A percentile compares a stretch with the other conserved stretches of the same genome.
Conservation (phyloP, 495 filamentous ascomycete species). For the Xylaria curta region DNA sequence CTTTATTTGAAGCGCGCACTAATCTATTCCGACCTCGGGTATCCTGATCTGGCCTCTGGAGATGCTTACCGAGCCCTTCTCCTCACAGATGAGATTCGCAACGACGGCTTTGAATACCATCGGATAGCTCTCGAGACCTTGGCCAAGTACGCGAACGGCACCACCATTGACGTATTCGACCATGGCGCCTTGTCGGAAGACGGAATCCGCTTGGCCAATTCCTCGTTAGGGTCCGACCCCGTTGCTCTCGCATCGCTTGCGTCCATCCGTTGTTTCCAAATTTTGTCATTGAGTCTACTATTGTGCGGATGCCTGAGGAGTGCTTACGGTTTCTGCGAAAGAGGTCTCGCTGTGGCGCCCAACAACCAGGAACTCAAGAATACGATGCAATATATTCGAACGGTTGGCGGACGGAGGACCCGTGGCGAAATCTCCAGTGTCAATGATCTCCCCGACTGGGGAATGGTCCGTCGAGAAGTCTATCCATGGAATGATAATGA, state of each 20-base stretch:
- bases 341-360: constrained; percentile 53
- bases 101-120: constrained; percentile 73
- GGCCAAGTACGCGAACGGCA: constrained; percentile 35
- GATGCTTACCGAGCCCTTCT: constrained; percentile 91
- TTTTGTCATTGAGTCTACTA: constrained; percentile 65
- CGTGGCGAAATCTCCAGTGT: constrained; percentile 53
- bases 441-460: constrained; percentile 69
- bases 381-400: constrained; percentile 54
- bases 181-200: constrained; percentile 49
- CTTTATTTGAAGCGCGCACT: constrained; percentile 75
- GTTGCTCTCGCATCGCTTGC: constrained; percentile 47
- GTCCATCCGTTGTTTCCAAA: constrained; percentile 60
- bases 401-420: constrained; percentile 50
- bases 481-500: constrained; percentile 96
- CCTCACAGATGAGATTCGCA: constrained; percentile 77
- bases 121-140: constrained; percentile 57
- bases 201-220: constrained; percentile 46
- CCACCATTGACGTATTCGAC: constrained; percentile 46
- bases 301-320: constrained; percentile 74
- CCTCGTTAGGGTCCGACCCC: constrained; percentile 36
- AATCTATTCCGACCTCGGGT: constrained; percentile 75
- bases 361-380: constrained; percentile 55
- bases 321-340: constrained; percentile 68
- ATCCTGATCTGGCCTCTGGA: constrained; percentile 86
- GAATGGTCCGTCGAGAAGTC: constrained; percentile 80